A percentile compares a stretch with the other conserved stretches of the same genome.
phyloP scores from a whole-genome alignment of 2,329 filamentous ascomycete species.

The Talaromyces sp. region DNA sequence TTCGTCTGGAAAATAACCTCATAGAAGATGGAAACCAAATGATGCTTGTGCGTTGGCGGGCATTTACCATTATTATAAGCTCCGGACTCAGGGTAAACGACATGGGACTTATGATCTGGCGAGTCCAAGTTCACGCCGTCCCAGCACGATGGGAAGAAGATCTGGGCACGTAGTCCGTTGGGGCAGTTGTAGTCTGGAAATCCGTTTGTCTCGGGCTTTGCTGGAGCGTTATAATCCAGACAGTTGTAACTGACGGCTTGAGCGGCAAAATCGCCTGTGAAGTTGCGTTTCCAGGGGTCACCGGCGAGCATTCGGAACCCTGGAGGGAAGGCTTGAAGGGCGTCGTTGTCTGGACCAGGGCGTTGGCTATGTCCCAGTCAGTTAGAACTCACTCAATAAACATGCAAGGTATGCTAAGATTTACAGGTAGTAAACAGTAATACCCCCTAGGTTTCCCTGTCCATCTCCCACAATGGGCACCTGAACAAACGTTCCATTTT shows the following conservation, averaged over 20 bases:
- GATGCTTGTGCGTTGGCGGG: conserved; percentile 45
- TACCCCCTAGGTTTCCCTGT: conserved; percentile 64
- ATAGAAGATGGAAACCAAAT: conserved; percentile 57
- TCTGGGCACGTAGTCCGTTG: conserved; percentile 27
- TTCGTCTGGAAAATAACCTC: conserved; percentile 54
- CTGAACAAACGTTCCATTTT: conserved; percentile 60
- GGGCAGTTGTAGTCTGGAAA: conserved; percentile 52
- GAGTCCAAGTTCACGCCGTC: conserved; percentile 32
- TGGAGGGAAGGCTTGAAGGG: conserved; percentile 66
- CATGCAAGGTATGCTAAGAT: conserved; percentile 17
- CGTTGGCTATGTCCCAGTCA: conserved; percentile 9
- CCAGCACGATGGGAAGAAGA: conserved; percentile 38
- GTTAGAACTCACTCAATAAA: neutral
- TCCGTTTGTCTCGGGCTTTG: conserved; percentile 47
- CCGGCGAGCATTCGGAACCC: conserved; percentile 81
- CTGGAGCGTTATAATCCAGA: conserved; percentile 64
- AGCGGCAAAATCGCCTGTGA: conserved; percentile 56
- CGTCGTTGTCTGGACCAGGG: conserved; percentile 53
- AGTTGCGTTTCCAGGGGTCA: conserved; percentile 62
- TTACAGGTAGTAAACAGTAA: conserved; percentile 85
- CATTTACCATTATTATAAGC: conserved; percentile 32
- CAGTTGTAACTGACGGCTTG: conserved; percentile 95
- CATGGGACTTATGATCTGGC: conserved; percentile 29
- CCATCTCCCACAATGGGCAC: conserved; percentile 45
- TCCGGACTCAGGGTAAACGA: conserved; percentile 31